phyloP scores from a whole-genome alignment of 2,329 filamentous ascomycete species.

The Hortaea sp. region DNA sequence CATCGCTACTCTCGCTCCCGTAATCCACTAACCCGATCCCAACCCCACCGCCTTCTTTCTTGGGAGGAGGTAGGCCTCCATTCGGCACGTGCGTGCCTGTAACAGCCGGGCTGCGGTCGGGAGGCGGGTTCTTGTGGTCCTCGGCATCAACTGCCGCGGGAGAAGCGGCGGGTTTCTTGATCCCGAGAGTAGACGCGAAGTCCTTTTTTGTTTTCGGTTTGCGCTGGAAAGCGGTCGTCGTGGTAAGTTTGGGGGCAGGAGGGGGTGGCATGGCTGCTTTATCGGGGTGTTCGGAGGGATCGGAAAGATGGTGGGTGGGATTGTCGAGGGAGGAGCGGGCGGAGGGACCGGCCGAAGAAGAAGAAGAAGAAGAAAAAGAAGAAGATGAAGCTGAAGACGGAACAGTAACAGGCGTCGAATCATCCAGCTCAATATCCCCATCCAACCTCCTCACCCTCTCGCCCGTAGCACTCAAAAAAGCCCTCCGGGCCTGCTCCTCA shows the following conservation, averaged over 20 bases:
- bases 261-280: constrained; percentile 27
- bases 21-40: too few relatives aligned
- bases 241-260: too few relatives aligned
- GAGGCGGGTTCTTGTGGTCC: too few relatives aligned
- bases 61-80: too few relatives aligned
- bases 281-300: constrained; percentile 25
- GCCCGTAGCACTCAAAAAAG: constrained; percentile 58
- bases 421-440: constrained; percentile 37
- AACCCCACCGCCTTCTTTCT: too few relatives aligned
- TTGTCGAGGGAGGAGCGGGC: too few relatives aligned
- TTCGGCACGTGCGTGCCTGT: too few relatives aligned
- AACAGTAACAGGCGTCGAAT: constrained; percentile 20
- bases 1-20: too few relatives aligned
- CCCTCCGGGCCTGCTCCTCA: constrained; percentile 66
- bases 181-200: constrained; percentile 61
- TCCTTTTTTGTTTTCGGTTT: constrained; percentile 82
- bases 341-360: not conserved
- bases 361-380: not conserved
- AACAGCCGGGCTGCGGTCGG: too few relatives aligned
- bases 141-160: not conserved
- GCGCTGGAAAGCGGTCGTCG: constrained; percentile 67
- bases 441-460: constrained; percentile 44
- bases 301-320: constrained; percentile 4
- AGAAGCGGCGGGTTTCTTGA: constrained; percentile 55
- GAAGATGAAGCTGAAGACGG: not conserved